Evolutionary conservation across 176 grass and related monocot species (phyloP), one percentile per base, ranked within the genome.

Genomic region (Musa acuminata): DNA sequence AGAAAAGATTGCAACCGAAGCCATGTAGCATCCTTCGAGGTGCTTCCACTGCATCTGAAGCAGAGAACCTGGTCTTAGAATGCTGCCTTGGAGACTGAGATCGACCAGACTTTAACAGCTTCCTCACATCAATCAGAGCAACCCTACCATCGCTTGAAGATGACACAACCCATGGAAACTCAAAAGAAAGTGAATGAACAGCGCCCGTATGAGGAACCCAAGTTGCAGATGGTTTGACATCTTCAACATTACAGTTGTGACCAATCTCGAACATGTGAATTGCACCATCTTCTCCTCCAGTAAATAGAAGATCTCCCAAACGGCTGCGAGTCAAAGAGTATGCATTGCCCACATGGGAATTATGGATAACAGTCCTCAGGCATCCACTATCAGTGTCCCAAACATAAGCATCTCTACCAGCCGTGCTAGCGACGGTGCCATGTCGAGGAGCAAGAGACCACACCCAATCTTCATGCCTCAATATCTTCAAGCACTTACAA

Each of bases 161-260:
- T 51, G 90, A 91, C 48, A 91, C 88, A 73, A 98, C 84, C 94
- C 94, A 98, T 54, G 90, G 94, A 79, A 93, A 93, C 87, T 98
- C 94, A 80, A 93, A 93, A 57, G 90, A 82, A 21, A 98, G 87
- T 74, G 88, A 89, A 79, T 91, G 82, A 85, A 98, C 87, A 50
- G 90, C 82, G 3, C 86, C 86, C 0, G 82, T 84, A 63, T 98
- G 94, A 64, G 94, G 88, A 57, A 92, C 75, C 94, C 94, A 98
- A 79, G 86, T 98, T 26, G 84, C 87, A 71, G 82, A 70, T 62
- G 88, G 86, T 52, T 90, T 84, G 65, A 91, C 88, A 76, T 89
- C 84, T 25, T 83, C 87, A 59, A 81, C 76, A 66, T 78, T 76
- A 64, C 74, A 85, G 64, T 80, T 52, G 0, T 80, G 60, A 23